Percentiles rank a stretch among this genome's conserved stretches.
These are phyloP conservation scores for Oryza rufipogon DNA, from an alignment of 176 grass and related monocot species.

Conservation along the genomic window DNA sequence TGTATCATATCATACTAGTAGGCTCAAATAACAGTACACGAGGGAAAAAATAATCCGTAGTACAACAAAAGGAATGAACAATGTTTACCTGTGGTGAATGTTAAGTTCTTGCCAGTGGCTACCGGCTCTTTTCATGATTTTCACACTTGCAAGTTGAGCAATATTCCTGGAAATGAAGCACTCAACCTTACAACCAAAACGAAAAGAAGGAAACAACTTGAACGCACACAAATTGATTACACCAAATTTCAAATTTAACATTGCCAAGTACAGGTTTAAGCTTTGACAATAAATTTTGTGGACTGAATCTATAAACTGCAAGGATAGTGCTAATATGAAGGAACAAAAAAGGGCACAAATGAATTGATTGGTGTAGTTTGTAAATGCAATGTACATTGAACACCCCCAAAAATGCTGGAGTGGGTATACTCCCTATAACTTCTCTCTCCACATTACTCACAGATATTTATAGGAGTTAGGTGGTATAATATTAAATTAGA, in stretches of 20 bases:
- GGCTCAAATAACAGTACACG: background rate
- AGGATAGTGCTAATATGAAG: slow-evolving; percentile 23
- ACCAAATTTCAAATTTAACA: slow-evolving; percentile 24
- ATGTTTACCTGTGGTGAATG: slow-evolving; percentile 70
- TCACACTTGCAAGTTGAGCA: slow-evolving; percentile 86
- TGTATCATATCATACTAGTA: background rate
- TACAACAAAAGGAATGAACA: background rate
- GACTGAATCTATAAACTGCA: no score
- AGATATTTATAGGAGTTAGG: background rate
- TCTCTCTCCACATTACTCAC: background rate
- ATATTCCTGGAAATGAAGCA: slow-evolving; percentile 73
- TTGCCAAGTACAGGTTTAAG: slow-evolving; percentile 17
- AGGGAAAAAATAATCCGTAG: slow-evolving; percentile 3
- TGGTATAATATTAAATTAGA: slow-evolving; percentile 12
- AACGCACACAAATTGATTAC: slow-evolving; percentile 18
- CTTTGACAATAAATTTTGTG: background rate
- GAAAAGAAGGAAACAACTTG: background rate
- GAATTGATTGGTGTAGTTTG: slow-evolving; percentile 1
- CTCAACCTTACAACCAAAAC: slow-evolving; percentile 24
- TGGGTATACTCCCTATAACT: background rate
- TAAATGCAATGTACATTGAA: no score
- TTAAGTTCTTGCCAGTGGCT: slow-evolving; percentile 71
- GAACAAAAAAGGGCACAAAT: background rate
- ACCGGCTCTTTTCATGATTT: slow-evolving; percentile 81
- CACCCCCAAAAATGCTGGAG: background rate